phyloP scores from a whole-genome alignment of 2,329 filamentous ascomycete genomes.

The Monilinia fructigena region DNA sequence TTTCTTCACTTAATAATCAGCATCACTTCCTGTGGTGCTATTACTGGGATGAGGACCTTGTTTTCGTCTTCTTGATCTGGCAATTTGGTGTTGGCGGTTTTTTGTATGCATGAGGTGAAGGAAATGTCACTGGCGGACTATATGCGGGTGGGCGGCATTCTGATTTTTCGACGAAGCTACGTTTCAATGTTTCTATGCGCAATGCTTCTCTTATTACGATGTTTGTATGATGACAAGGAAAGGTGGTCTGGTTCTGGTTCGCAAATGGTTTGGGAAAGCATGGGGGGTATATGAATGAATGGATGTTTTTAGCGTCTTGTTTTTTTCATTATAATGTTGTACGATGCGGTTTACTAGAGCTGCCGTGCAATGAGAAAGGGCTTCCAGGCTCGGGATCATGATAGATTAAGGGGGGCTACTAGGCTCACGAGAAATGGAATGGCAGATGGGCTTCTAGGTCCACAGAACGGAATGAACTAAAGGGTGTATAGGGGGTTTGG shows the following conservation, averaged over 20 bases:
- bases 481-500: background rate
- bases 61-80: conserved; percentile 12
- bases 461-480: conserved; percentile 1
- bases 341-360: conserved; percentile 15
- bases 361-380: conserved; percentile 17
- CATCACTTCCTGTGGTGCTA: background rate
- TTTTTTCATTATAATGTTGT: conserved; percentile 19
- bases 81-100: conserved; percentile 22
- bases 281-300: conserved; percentile 18
- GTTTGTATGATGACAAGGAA: conserved; percentile 20
- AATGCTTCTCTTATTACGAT: conserved; percentile 20
- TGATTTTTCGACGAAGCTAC: conserved; percentile 22
- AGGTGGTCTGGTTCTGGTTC: conserved; percentile 6
- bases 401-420: conserved; percentile 17
- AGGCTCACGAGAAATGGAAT: conserved; percentile 10
- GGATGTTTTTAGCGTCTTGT: conserved; percentile 14
- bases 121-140: conserved; percentile 18
- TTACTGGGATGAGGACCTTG: conserved; percentile 12
- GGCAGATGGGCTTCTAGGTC: conserved; percentile 10
- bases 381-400: conserved; percentile 17
- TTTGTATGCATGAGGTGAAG: conserved; percentile 20
- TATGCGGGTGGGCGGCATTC: conserved; percentile 18
- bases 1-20: conserved; percentile 10
- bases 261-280: conserved; percentile 17
- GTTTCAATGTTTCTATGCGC: conserved; percentile 22